Evolutionary conservation across 2,329 filamentous ascomycete species (phyloP).

Genomic region (Diaporthe australafricana): DNA sequence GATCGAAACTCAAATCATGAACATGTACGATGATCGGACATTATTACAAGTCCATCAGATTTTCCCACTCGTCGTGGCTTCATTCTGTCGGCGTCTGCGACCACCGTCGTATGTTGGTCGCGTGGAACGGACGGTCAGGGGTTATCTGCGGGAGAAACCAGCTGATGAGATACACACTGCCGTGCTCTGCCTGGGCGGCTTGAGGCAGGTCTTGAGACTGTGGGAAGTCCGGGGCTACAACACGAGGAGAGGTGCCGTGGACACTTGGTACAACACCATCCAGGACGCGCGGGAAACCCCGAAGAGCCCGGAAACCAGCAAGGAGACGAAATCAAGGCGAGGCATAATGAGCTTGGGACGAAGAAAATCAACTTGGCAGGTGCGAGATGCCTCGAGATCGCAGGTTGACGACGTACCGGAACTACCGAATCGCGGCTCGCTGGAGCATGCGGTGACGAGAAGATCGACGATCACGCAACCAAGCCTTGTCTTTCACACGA

Average conservation of each 20-base stretch:
- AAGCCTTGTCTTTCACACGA: slow-evolving; percentile 68
- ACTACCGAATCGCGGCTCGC: slow-evolving; percentile 25
- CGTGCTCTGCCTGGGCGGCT: slow-evolving; percentile 69
- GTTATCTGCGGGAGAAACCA: slow-evolving; percentile 72
- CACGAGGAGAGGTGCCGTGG: slow-evolving; percentile 67
- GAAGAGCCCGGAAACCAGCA: slow-evolving; percentile 54
- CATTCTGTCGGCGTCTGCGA: slow-evolving; percentile 71
- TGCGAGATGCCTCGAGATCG: slow-evolving; percentile 46
- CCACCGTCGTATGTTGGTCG: slow-evolving; percentile 74
- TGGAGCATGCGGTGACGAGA: slow-evolving; percentile 35
- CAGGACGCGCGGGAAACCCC: slow-evolving; percentile 37
- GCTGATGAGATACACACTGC: slow-evolving; percentile 72
- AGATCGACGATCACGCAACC: slow-evolving; percentile 43
- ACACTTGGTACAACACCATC: slow-evolving; percentile 68
- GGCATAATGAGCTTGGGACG: slow-evolving; percentile 65
- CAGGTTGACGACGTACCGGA: slow-evolving; percentile 35
- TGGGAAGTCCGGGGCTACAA: slow-evolving; percentile 78
- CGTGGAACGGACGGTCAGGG: slow-evolving; percentile 71
- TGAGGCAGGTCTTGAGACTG: slow-evolving; percentile 71
- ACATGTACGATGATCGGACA: slow-evolving; percentile 73
- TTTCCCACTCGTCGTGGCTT: slow-evolving; percentile 73
- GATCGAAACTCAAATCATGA: slow-evolving; percentile 71
- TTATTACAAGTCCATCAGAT: slow-evolving; percentile 72
- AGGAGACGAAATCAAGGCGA: slow-evolving; percentile 61
- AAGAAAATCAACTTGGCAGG: slow-evolving; percentile 63